A percentile compares a stretch with the other conserved stretches of the same genome.
Conservation (phyloP, 495 filamentous ascomycete genomes). For the Penicillium antarcticum region DNA sequence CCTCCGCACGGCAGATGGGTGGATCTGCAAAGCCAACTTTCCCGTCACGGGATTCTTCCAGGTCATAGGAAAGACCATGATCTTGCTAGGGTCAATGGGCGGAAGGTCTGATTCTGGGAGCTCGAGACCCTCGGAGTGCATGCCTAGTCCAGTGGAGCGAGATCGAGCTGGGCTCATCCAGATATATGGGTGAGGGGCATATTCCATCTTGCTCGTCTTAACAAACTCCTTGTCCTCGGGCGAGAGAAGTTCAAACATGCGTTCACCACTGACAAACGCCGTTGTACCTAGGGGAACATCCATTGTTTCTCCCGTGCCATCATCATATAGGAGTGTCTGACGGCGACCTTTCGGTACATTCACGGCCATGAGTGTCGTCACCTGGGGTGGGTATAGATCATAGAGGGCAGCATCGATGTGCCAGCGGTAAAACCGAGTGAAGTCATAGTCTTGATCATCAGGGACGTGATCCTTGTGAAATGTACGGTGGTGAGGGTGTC, state of each 20-base stretch:
- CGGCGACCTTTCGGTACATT: slow-evolving; percentile 60
- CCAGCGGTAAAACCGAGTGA: slow-evolving; percentile 74
- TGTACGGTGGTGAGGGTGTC: slow-evolving; percentile 69
- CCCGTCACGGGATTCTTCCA: slow-evolving; percentile 71
- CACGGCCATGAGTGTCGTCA: slow-evolving; percentile 67
- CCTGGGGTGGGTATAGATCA: slow-evolving; percentile 64
- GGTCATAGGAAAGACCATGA: slow-evolving; percentile 66
- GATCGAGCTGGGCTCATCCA: slow-evolving; percentile 69
- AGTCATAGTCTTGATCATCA: slow-evolving; percentile 58
- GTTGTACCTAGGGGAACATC: slow-evolving; percentile 72
- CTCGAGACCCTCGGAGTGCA: slow-evolving; percentile 60
- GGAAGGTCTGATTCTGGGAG: slow-evolving; percentile 55
- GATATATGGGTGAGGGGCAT: slow-evolving; percentile 73
- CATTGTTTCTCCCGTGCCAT: slow-evolving; percentile 64
- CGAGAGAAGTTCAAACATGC: slow-evolving; percentile 61
- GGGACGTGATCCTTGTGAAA: slow-evolving; percentile 66
- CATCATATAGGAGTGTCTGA: slow-evolving; percentile 67
- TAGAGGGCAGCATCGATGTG: slow-evolving; percentile 78
- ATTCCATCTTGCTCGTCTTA: slow-evolving; percentile 61
- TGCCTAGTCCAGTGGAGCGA: slow-evolving; percentile 62
- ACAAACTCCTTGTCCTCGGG: slow-evolving; percentile 63
- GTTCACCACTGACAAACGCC: slow-evolving; percentile 65
- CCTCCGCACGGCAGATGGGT: slow-evolving; percentile 62
- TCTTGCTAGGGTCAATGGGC: slow-evolving; percentile 57
- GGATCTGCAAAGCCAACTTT: slow-evolving; percentile 64